Conservation (phyloP, 192 early-diverging fungal genomes). For the Entomortierella chlamydospora region DNA sequence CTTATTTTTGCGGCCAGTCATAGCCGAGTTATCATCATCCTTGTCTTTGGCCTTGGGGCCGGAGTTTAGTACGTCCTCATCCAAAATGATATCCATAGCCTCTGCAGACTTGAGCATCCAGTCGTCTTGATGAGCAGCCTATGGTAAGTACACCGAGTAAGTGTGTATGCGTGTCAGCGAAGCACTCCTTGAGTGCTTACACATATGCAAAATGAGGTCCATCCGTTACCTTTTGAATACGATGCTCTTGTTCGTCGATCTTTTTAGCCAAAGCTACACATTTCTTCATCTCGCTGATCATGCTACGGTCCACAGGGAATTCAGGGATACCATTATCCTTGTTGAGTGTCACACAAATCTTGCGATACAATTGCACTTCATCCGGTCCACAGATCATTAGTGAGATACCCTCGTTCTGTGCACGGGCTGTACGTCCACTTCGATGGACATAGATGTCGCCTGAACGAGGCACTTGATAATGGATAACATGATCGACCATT, state of each 20-base stretch:
- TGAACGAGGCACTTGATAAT: slow-evolving; percentile 93
- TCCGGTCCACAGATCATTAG: slow-evolving; percentile 88
- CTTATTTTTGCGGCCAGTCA: slow-evolving; percentile 54
- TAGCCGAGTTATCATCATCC: slow-evolving; percentile 52
- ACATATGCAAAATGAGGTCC: too few species aligned
- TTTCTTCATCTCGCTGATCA: slow-evolving; percentile 77
- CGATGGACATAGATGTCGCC: slow-evolving; percentile 97
- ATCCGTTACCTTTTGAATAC: slow-evolving; percentile 74
- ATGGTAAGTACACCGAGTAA: not conserved
- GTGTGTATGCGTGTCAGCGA: too few species aligned
- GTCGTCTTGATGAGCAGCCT: slow-evolving; percentile 49
- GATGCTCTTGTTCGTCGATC: slow-evolving; percentile 86
- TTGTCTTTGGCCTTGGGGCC: slow-evolving; percentile 35
- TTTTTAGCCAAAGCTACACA: slow-evolving; percentile 84
- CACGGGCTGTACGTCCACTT: slow-evolving; percentile 93
- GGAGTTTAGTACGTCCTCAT: slow-evolving; percentile 34
- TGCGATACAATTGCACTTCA: slow-evolving; percentile 83
- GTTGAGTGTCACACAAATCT: slow-evolving; percentile 82
- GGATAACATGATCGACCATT: slow-evolving; percentile 91
- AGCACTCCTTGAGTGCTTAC: too few species aligned
- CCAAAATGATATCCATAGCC: slow-evolving; percentile 52
- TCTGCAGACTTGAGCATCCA: slow-evolving; percentile 44
- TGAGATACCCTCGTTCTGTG: slow-evolving; percentile 82
- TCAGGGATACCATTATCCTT: slow-evolving; percentile 77
- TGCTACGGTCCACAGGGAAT: slow-evolving; percentile 85